These are phyloP conservation scores for Hanseniaspora pseudoguilliermondii DNA, from an alignment of 805 yeast species.

Conservation along the genomic window DNA sequence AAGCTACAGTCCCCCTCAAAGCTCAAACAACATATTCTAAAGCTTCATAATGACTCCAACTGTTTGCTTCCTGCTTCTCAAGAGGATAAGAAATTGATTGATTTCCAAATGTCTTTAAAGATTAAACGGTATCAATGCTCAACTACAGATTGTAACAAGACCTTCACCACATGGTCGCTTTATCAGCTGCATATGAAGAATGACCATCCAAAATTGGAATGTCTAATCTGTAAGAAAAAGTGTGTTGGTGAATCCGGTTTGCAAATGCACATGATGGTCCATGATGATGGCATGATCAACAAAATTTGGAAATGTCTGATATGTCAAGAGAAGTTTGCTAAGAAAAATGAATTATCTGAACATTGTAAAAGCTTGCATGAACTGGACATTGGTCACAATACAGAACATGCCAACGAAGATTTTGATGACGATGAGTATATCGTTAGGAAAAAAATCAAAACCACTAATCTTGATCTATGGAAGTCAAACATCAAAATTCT, in stretches of 20 bases:
- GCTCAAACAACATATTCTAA: constrained; percentile 52
- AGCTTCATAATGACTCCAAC: constrained; percentile 42
- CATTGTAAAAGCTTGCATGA: constrained; percentile 47
- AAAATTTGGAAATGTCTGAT: constrained; percentile 55
- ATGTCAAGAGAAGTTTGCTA: constrained; percentile 39
- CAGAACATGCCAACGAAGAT: background rate
- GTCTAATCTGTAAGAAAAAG: constrained; percentile 52
- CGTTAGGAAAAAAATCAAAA: constrained; percentile 5
- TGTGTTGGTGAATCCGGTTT: constrained; percentile 65
- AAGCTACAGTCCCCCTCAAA: constrained; percentile 51
- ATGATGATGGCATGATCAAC: constrained; percentile 40
- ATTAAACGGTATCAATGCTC: constrained; percentile 42
- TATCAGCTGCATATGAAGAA: constrained; percentile 57
- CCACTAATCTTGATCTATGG: constrained; percentile 17
- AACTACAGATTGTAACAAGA: constrained; percentile 44
- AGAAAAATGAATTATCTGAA: constrained; percentile 41
- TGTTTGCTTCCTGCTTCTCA: background rate
- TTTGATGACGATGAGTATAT: background rate
- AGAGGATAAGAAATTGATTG: background rate
- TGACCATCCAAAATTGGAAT: constrained; percentile 58
- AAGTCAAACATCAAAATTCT: constrained; percentile 22
- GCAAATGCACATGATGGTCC: constrained; percentile 59
- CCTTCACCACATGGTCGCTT: constrained; percentile 61
- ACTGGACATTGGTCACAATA: constrained; percentile 11
- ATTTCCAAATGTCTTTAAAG: constrained; percentile 9